phyloP scores from a whole-genome alignment of 2,329 filamentous ascomycete genomes.

The Colletotrichum tanaceti region DNA sequence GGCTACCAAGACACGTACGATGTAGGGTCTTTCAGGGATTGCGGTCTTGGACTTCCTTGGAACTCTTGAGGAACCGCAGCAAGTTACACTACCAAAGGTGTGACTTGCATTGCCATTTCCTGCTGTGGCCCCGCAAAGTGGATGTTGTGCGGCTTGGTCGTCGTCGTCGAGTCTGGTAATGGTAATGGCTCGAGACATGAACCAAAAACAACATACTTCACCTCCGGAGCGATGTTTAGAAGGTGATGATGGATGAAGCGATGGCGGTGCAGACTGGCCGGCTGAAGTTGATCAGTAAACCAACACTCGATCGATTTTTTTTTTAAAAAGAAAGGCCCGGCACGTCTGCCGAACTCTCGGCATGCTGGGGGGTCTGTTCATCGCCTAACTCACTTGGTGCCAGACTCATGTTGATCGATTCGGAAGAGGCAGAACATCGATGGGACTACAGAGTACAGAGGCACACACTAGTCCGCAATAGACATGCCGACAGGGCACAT shows the following conservation, averaged over 20 bases:
- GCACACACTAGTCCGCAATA: slow-evolving; percentile 30
- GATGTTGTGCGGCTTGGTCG: slow-evolving; percentile 6
- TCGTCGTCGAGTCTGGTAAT: background rate
- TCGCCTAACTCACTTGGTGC: slow-evolving; percentile 21
- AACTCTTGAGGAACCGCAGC: background rate
- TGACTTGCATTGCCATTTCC: background rate
- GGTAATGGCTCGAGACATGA: background rate
- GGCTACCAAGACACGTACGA: slow-evolving; percentile 16
- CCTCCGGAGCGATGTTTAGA: background rate
- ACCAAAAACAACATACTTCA: background rate
- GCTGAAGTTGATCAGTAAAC: slow-evolving; percentile 2
- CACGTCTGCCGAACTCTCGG: slow-evolving; percentile 32
- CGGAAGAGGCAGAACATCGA: slow-evolving; percentile 26
- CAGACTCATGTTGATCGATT: slow-evolving; percentile 29
- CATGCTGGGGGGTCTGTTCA: slow-evolving; percentile 12
- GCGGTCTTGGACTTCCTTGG: slow-evolving; percentile 15
- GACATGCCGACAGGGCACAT: slow-evolving; percentile 27
- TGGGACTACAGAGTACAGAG: slow-evolving; percentile 30
- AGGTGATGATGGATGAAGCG: background rate
- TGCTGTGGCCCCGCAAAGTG: slow-evolving; percentile 11
- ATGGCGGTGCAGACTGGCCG: background rate
- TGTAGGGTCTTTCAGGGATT: slow-evolving; percentile 16
- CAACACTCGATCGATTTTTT: background rate
- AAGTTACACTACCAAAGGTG: slow-evolving; percentile 4
- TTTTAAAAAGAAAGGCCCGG: slow-evolving; percentile 10